Base-by-base conservation (phyloP, 805 yeast genomes). In the Ascoidea rubescens region DNA sequence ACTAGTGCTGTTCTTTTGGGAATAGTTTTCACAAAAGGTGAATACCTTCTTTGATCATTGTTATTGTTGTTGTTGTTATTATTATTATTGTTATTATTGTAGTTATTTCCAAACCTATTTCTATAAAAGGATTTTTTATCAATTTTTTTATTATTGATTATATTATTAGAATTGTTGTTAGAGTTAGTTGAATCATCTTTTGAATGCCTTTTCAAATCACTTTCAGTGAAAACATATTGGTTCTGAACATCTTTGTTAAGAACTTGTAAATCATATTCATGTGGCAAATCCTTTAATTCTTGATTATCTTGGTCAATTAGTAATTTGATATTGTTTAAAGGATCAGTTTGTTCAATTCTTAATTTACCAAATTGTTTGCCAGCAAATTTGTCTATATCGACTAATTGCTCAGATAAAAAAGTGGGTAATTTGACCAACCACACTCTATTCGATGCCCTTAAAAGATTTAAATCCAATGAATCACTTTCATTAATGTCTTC, bases 361-460 rank as follows among this genome's bases (percentile, higher is more conserved):
- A 93, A 86, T 58, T 79, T 81, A 5, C 96, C 95, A 56, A 93
- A 68, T 54, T 82, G 82, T 60, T 83, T 81, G 5, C 96, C 96
- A 51, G 78, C 74, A 50, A 84, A 67, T 47, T 70, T 69, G 30
- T 73, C 78, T 51, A 77, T 74, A 56, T 83, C 74, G 51, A 80
- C 75, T 96, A 97, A 88, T 57, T 78, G 73, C 46, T 83, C 87
- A 33, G 95, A 84, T 55, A 93, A 70, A 61, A 88, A 88, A 62
- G 87, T 80, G 1, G 99, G 98, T 61, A 93, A 70, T 59, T 93
- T 79, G 30, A 93, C 96, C 28, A 93, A 71, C 99, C 98, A 93
- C 46, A 93, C 82, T 58, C 88, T 88, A 60, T 84, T 82, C 49
- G 68, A 72, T 14, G 82, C 78, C 33, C 72, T 70, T 1, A 72